phyloP scores from a whole-genome alignment of 345 rosid species.

The Camelina sativa region DNA sequence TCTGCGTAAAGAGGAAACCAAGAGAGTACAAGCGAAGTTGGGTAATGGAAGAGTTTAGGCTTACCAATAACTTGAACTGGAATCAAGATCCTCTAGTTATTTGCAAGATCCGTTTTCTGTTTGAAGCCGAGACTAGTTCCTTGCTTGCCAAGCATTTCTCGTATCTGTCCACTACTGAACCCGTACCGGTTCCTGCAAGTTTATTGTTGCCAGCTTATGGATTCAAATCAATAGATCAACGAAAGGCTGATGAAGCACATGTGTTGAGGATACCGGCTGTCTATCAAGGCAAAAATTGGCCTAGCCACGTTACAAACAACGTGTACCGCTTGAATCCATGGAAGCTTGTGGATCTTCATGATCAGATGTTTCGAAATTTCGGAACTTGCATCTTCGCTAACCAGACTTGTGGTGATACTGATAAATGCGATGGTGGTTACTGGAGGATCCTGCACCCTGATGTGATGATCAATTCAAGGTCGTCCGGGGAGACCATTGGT shows the following conservation, averaged over 20 bases:
- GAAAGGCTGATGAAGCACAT: background rate
- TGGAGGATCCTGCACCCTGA: background rate
- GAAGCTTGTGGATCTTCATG: background rate
- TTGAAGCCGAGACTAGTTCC: background rate
- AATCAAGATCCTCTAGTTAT: slow-evolving; percentile 15
- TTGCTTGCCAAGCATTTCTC: slow-evolving; percentile 30
- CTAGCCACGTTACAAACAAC: background rate
- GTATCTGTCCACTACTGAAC: background rate
- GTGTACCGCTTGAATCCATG: background rate
- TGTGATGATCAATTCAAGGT: background rate
- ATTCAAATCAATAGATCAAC: background rate
- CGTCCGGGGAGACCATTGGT: background rate
- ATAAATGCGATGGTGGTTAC: background rate
- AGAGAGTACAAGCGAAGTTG: slow-evolving; percentile 9
- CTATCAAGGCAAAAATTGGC: background rate
- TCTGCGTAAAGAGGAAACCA: background rate
- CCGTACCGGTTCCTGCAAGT: background rate
- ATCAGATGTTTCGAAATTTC: background rate
- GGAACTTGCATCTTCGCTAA: background rate
- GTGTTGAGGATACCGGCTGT: background rate
- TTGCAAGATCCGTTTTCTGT: slow-evolving; percentile 27
- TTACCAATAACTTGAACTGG: background rate
- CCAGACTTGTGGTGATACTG: background rate
- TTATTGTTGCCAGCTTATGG: background rate
- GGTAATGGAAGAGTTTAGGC: slow-evolving; percentile 27